Conservation (phyloP, 179 eudicot species). For the Dionaea muscipula region DNA sequence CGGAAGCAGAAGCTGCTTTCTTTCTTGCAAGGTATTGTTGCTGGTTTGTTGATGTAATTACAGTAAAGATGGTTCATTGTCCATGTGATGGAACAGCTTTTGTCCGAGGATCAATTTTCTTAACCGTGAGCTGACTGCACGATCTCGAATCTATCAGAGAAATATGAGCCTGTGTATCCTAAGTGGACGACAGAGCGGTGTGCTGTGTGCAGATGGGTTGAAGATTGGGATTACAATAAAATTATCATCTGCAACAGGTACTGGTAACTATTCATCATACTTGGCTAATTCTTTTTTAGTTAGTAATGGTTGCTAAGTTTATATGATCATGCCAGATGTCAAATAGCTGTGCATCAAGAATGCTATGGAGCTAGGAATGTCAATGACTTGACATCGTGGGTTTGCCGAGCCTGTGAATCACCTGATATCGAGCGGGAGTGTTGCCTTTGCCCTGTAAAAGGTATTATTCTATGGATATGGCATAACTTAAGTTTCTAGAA, state of each 20-base stretch:
- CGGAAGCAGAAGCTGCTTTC: conserved; percentile 80
- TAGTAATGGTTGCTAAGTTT: not conserved
- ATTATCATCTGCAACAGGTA: conserved; percentile 94
- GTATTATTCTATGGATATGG: no score
- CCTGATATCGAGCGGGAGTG: conserved; percentile 74
- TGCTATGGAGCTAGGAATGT: conserved; percentile 69
- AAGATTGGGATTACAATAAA: conserved; percentile 99
- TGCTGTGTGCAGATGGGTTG: conserved; percentile 99
- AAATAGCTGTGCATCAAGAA: conserved; percentile 97
- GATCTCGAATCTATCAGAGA: conserved; percentile 39
- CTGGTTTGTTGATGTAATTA: not conserved
- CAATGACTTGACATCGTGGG: conserved; percentile 76
- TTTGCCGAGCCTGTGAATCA: conserved; percentile 89
- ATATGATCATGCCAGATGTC: conserved; percentile 49
- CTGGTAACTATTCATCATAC: conserved; percentile 8
- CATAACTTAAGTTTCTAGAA: not conserved
- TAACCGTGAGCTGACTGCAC: conserved; percentile 6
- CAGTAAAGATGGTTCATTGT: not conserved
- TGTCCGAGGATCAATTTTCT: not conserved
- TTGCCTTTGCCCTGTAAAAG: conserved; percentile 96
- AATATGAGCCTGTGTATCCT: conserved; percentile 77
- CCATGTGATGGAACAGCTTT: not conserved
- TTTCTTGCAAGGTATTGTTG: conserved; percentile 68
- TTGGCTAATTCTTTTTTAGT: not conserved
- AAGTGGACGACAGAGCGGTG: conserved; percentile 99